Percentiles rank a stretch among this genome's conserved stretches.
These are phyloP conservation scores for Dysphania ambrosioides DNA, from an alignment of 148 eudicot genomes.

Conservation along the genomic window DNA sequence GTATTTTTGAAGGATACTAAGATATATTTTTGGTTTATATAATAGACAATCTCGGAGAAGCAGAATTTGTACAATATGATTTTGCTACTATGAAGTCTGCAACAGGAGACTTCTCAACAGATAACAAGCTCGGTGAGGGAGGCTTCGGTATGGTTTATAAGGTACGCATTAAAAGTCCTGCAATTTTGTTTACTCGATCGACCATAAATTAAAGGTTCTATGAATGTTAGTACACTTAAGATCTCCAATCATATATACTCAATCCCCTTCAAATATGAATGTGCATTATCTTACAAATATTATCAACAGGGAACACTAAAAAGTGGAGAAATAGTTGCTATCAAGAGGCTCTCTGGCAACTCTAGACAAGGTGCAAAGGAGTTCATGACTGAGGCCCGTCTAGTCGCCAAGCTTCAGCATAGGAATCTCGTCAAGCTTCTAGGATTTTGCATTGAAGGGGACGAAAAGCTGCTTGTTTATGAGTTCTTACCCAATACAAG, in stretches of 20 bases:
- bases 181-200: too few species aligned
- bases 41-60: constrained; percentile 1
- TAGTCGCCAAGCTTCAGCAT: constrained; percentile 70
- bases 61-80: constrained; percentile 23
- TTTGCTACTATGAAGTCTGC: constrained; percentile 18
- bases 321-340: constrained; percentile 48
- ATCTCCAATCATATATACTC: too few species aligned
- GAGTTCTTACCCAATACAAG: constrained; percentile 65
- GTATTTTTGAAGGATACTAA: too few species aligned
- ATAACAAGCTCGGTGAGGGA: constrained; percentile 60
- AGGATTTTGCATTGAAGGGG: constrained; percentile 68
- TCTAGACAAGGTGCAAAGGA: constrained; percentile 62
- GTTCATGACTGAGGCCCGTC: constrained; percentile 63
- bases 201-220: too few species aligned
- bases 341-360: constrained; percentile 56
- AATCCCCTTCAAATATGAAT: too few species aligned
- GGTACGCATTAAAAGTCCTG: background rate
- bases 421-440: constrained; percentile 68
- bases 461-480: constrained; percentile 74
- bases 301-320: constrained; percentile 41
- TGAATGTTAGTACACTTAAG: too few species aligned
- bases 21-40: background rate
- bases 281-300: too few species aligned
- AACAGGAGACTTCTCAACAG: constrained; percentile 20
- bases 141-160: constrained; percentile 67